Evolutionary conservation across 257 asterid genomes (phyloP).

Genomic region (Solanum habrochaites): DNA sequence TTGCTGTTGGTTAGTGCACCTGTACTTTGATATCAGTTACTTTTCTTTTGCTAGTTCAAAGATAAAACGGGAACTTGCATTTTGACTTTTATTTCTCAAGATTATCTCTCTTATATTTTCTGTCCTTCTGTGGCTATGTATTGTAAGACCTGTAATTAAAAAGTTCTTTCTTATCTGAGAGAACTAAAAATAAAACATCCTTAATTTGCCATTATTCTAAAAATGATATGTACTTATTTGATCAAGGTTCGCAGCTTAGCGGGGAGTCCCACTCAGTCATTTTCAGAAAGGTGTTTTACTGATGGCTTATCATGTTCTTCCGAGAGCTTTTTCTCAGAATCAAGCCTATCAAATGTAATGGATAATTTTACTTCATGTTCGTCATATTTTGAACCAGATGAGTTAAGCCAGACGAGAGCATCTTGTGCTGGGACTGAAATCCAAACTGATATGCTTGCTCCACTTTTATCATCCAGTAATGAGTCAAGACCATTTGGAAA

Average conservation of each 20-base stretch:
- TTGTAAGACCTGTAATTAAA: background rate
- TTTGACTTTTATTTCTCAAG: background rate
- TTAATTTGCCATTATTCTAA: background rate
- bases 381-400: slow-evolving; percentile 15
- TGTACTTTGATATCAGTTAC: background rate
- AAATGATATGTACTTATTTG: background rate
- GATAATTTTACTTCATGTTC: slow-evolving; percentile 13
- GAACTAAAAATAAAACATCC: background rate
- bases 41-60: background rate
- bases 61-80: background rate
- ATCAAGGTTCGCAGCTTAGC: slow-evolving; percentile 29
- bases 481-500: background rate
- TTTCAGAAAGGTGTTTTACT: slow-evolving; percentile 26
- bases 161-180: background rate
- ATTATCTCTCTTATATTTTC: background rate
- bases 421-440: background rate
- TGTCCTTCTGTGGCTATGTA: background rate
- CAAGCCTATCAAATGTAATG: slow-evolving; percentile 10
- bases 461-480: background rate
- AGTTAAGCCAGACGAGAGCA: slow-evolving; percentile 1
- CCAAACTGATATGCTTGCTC: slow-evolving; percentile 4
- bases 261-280: slow-evolving; percentile 30
- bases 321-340: slow-evolving; percentile 25
- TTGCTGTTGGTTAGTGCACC: background rate
- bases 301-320: slow-evolving; percentile 39